phyloP scores from a whole-genome alignment of 768 basidiomycete species.

The Suillus placidus region DNA sequence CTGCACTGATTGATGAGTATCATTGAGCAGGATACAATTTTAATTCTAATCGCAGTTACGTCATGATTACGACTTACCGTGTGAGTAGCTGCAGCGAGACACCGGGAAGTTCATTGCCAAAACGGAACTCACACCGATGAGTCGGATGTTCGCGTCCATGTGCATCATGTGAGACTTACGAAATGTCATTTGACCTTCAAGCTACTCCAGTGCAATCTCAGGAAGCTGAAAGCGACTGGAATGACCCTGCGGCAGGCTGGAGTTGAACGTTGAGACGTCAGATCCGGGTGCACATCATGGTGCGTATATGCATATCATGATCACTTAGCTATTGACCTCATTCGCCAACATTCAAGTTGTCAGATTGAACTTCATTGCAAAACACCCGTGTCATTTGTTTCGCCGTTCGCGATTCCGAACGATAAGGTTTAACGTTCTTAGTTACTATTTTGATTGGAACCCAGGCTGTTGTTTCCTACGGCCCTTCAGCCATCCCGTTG shows the following conservation, averaged over 20 bases:
- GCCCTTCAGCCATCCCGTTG: not conserved
- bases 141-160: not conserved
- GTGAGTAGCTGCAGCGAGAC: too few species aligned
- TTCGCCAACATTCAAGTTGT: not conserved
- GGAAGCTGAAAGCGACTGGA: not conserved
- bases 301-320: not conserved
- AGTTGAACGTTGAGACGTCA: not conserved
- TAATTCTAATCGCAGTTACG: too few species aligned
- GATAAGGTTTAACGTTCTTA: not conserved
- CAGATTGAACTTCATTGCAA: not conserved
- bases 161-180: not conserved
- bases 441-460: not conserved
- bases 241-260: not conserved
- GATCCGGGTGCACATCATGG: not conserved
- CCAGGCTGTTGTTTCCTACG: not conserved
- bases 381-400: not conserved
- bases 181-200: not conserved
- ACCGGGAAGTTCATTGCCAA: not conserved
- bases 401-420: not conserved
- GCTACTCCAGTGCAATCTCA: not conserved
- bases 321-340: not conserved
- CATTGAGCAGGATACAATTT: too few species aligned
- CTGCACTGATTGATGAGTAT: too few species aligned
- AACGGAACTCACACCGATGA: not conserved
- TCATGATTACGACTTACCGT: too few species aligned